These are phyloP conservation scores for Moricandia arvensis DNA, from an alignment of 345 rosid genomes.

Conservation along the genomic window DNA sequence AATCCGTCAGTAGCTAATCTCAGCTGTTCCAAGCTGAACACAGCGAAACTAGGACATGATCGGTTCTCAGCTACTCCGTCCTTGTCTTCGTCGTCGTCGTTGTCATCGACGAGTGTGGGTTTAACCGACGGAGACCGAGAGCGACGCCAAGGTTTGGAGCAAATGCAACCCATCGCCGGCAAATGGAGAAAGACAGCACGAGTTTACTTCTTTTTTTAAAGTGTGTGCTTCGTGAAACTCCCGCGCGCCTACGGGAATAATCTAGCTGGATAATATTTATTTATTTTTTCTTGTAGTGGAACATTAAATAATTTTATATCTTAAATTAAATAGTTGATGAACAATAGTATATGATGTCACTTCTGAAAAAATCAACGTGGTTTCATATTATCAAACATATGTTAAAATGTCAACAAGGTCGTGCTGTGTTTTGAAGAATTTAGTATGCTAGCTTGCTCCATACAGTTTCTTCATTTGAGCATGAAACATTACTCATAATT, in stretches of 20 bases:
- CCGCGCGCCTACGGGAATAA: conserved; percentile 24
- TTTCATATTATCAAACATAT: background rate
- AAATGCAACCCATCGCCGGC: conserved; percentile 35
- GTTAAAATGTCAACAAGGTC: conserved; percentile 22
- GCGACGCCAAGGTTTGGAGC: conserved; percentile 31
- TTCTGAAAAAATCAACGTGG: conserved; percentile 18
- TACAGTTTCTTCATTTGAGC: conserved; percentile 13
- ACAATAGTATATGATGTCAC: background rate
- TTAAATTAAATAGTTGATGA: background rate
- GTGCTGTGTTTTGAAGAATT: background rate
- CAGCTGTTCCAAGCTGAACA: conserved; percentile 63
- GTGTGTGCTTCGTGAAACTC: no score
- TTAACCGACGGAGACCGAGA: conserved; percentile 23
- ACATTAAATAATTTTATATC: background rate
- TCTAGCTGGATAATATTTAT: background rate
- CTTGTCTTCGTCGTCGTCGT: no score
- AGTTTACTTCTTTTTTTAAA: no score
- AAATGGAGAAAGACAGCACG: background rate
- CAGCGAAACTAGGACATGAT: no score
- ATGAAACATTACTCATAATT: background rate
- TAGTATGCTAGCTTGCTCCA: conserved; percentile 25
- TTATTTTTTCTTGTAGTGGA: background rate
- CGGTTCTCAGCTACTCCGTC: no score
- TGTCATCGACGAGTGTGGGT: background rate
- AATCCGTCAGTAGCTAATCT: conserved; percentile 70